A percentile compares a stretch with the other conserved stretches of the same genome.
Conservation (phyloP, 441 rosid genomes). For the Sinapis alba region DNA sequence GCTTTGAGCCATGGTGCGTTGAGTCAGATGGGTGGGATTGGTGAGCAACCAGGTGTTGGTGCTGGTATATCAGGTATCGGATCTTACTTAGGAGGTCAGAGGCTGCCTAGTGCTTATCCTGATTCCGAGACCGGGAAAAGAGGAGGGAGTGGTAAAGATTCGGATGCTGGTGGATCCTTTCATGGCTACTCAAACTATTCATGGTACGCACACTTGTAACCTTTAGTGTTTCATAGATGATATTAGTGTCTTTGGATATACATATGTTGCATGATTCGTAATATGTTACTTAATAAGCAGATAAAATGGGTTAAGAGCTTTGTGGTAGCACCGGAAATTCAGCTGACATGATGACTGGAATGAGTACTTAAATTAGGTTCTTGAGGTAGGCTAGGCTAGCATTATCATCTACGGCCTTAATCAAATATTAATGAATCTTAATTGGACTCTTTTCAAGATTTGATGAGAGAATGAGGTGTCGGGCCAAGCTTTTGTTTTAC, state of each 20-base stretch:
- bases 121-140: conserved; percentile 40
- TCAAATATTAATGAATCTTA: neutral
- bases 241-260: too few relatives aligned
- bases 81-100: conserved; percentile 43
- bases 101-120: conserved; percentile 39
- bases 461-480: neutral
- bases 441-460: conserved; percentile 1
- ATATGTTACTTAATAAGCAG: too few relatives aligned
- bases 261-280: too few relatives aligned
- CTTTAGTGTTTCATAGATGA: neutral
- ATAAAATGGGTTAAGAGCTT: too few relatives aligned
- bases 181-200: conserved; percentile 42
- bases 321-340: too few relatives aligned
- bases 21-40: conserved; percentile 38
- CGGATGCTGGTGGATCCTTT: conserved; percentile 40
- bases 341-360: too few relatives aligned
- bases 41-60: conserved; percentile 37
- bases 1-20: conserved; percentile 37
- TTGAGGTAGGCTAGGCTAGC: too few relatives aligned
- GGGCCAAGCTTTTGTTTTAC: conserved; percentile 7
- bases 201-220: conserved; percentile 38
- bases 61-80: conserved; percentile 38
- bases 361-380: too few relatives aligned
- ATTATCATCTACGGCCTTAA: neutral
- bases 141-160: conserved; percentile 40